Base-by-base conservation (phyloP, 225 moss, liverwort and hornwort species). In the Neckera pumila region DNA sequence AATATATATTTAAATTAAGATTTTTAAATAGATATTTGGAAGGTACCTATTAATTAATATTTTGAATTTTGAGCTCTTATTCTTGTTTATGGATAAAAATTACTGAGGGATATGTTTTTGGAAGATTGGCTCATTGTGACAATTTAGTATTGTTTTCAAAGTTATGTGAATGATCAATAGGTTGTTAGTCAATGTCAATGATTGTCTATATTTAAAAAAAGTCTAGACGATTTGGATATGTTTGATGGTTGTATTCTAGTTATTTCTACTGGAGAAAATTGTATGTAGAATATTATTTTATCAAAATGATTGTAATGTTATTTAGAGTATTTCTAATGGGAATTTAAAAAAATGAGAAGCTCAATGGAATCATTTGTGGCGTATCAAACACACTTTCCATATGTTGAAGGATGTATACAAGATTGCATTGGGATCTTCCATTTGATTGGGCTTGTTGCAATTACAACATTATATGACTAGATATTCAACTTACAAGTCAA, bases 401-500 rank as follows among this genome's bases (percentile, higher is more conserved):
- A 30, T 18, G 18, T 30, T 45, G 18, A 47, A 45, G 4, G 18
- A 30, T 73, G 11, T 4, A 73, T 12, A 33, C 0, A 74, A 74
- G 33, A 75, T 31, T n/a, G n/a, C n/a, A n/a, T n/a, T 49, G 1
- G 0, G 0, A 7, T 0, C 49, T 31, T 19, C 7, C 2, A 47
- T 18, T 74, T 74, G 45, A 47, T 31, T 11, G 17, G 18, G 4
- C 74, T 74, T 74, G 53, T 17, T 53, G 19, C 10, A 47, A 31
- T 30, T 74, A 19, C 12, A 74, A 2, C 12, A 1, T 18, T 0
- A 0, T 31, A 19, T 0, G 0, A 49, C 7, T 30, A 18, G 7
- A 18, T 11, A 47, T 4, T 47, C 0, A 11, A 74, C 3, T 11
- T 17, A 17, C 4, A 45, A 10, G 6, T 30, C 16, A 4, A 0